Evolutionary conservation across 2,329 filamentous ascomycete species (phyloP).

Genomic region (Microdochium bolleyi): DNA sequence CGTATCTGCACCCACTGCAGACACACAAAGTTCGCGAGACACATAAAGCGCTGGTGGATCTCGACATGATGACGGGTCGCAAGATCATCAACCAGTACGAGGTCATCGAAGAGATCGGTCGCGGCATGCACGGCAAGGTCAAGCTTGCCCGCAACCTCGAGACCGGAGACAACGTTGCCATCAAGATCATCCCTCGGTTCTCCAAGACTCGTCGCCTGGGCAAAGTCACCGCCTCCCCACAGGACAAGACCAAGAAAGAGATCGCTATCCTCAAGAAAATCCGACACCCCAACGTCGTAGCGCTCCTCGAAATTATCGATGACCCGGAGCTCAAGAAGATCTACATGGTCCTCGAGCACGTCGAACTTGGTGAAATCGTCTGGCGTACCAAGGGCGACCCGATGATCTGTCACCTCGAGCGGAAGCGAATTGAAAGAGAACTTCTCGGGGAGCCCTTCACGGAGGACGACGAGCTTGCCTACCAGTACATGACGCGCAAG

Average conservation of each 20-base stretch:
- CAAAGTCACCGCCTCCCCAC: conserved; percentile 60
- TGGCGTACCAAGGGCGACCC: conserved; percentile 87
- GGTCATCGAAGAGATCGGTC: conserved; percentile 90
- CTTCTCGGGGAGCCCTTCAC: conserved; percentile 51
- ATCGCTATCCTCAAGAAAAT: conserved; percentile 99
- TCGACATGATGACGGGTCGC: conserved; percentile 79
- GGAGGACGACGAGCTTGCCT: conserved; percentile 52
- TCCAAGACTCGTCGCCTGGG: conserved; percentile 91
- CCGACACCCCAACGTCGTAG: conserved; percentile 93
- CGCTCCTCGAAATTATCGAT: conserved; percentile 92
- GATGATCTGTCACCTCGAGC: conserved; percentile 77
- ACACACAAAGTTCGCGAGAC: conserved; percentile 73
- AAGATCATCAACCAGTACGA: conserved; percentile 98
- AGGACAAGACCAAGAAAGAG: conserved; percentile 85
- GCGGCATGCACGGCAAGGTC: conserved; percentile 95
- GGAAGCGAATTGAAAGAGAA: conserved; percentile 69
- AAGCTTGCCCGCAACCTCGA: conserved; percentile 81
- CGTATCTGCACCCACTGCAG: conserved; percentile 63
- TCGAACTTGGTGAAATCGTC: conserved; percentile 86
- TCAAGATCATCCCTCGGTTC: conserved; percentile 96
- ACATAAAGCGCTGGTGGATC: conserved; percentile 84
- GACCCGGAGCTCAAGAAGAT: conserved; percentile 96
- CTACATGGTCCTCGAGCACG: conserved; percentile 94
- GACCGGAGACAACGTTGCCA: conserved; percentile 75
- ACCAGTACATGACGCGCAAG: conserved; percentile 50